Base-by-base conservation (phyloP, 2,329 filamentous ascomycete species). In the Penicillium brevicompactum region DNA sequence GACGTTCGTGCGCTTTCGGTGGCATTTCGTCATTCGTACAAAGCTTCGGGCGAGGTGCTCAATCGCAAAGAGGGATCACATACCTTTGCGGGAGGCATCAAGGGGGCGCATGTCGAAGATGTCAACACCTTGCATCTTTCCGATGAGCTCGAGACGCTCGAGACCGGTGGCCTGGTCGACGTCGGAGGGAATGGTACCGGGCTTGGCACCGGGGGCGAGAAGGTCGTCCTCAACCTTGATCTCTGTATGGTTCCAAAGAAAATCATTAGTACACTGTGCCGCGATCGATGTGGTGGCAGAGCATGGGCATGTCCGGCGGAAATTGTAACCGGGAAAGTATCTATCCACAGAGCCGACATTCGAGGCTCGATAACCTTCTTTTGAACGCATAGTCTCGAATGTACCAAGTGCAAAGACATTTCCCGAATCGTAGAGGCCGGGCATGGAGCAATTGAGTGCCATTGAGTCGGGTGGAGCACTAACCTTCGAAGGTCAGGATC, bases 121-220 rank as follows among this genome's bases (percentile, higher is more conserved):
- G 75, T 99, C 94, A 70, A 97, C 82, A 66, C 94, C 92, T 84
- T 97, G 91, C 89, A 97, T 96, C 87, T 99, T 99, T 80, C 94
- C 94, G 76, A 99, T 84, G 72, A 99, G 94, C 81, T 99, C 94
- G 68, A 99, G 86, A 86, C 94, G 92, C 84, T 99, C 94, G 58
- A 97, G 84, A 90, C 94, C 94, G 68, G 94, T 97, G 57, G 94
- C 81, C 79, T 99, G 94, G 78, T 97, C 92, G 74, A 96, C 78
- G 79, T 99, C 94, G 80, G 91, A 95, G 65, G 94, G 91, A 66
- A 99, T 82, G 75, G 89, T 90, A 74, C 94, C 93, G 63, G 87
- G 80, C 68, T 84, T 77, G 69, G 89, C 92, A 82, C 94, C 94
- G 32, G 91, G 90, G 62, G 89, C 85, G 64, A 95, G 67, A 57